A percentile compares a stretch with the other conserved stretches of the same genome.
Evolutionary conservation across 2,329 filamentous ascomycete genomes (phyloP).

Genomic region (Juglanconis sp.): DNA sequence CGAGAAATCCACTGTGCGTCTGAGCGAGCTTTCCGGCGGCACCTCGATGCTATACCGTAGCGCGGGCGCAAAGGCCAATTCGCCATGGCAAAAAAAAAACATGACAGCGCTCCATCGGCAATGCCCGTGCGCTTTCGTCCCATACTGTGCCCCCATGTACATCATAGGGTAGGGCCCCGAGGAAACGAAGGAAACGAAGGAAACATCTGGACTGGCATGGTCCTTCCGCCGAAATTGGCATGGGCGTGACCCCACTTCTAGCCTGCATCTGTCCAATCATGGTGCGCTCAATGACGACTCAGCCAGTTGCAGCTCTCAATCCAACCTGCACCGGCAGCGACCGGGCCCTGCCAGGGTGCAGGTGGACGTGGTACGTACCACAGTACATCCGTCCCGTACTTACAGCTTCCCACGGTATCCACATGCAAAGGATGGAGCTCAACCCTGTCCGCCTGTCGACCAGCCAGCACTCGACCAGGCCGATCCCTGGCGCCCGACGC

Average conservation of each 20-base stretch:
- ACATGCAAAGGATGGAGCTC: background rate
- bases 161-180: too few relatives aligned
- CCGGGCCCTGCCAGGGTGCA: background rate
- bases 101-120: background rate
- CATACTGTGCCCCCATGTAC: conserved; percentile 4
- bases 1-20: background rate
- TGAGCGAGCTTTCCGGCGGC: background rate
- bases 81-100: background rate
- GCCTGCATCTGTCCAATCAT: background rate
- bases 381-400: background rate
- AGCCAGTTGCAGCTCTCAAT: background rate
- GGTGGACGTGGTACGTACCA: background rate
- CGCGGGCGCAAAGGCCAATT: background rate
- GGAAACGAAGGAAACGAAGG: background rate
- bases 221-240: background rate
- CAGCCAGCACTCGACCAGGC: background rate
- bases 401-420: too few relatives aligned
- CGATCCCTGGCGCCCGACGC: background rate
- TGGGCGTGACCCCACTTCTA: background rate
- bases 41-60: background rate
- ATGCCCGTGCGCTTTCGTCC: background rate
- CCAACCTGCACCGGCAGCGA: background rate
- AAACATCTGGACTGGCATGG: background rate
- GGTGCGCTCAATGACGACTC: background rate
- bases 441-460: background rate